Evolutionary conservation across 176 grass and related monocot species (phyloP).

Genomic region (Aegilops sharonensis): DNA sequence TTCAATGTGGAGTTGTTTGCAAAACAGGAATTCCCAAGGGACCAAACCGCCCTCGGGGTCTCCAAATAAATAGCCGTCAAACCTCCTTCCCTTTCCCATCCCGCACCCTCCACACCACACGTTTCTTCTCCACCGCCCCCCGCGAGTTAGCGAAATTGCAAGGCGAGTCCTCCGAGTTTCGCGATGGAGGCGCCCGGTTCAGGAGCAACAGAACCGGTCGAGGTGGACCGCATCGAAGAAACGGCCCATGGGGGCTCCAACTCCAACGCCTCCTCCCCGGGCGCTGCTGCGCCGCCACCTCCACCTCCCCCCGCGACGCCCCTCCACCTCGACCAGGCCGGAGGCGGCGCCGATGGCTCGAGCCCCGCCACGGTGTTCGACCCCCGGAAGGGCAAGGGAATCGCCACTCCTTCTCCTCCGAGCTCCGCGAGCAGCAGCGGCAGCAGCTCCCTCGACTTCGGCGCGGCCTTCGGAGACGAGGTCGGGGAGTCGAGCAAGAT

Average conservation of each 20-base stretch:
- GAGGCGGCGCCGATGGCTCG: background rate
- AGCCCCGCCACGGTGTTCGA: background rate
- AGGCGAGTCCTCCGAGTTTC: background rate
- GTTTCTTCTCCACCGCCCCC: background rate
- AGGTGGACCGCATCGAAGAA: background rate
- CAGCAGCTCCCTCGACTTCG: background rate
- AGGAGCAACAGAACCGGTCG: background rate
- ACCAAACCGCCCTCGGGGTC: no score
- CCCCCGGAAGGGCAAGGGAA: background rate
- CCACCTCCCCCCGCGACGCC: background rate
- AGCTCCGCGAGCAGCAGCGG: background rate
- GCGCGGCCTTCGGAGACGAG: background rate
- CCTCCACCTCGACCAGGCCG: background rate
- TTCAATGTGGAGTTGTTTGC: no score
- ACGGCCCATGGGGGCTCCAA: background rate
- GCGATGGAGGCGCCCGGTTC: conserved; percentile 7
- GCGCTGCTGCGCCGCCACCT: background rate
- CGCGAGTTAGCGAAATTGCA: background rate
- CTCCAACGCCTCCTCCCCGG: background rate
- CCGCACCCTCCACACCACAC: background rate
- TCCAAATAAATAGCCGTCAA: background rate
- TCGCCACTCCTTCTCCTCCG: background rate
- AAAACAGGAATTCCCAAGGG: no score
- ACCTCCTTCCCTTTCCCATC: background rate
- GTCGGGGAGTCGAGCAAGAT: background rate